Percentiles rank a stretch among this genome's conserved stretches.
Conservation (phyloP, 805 yeast genomes). For the Hyphopichia homilentoma region DNA sequence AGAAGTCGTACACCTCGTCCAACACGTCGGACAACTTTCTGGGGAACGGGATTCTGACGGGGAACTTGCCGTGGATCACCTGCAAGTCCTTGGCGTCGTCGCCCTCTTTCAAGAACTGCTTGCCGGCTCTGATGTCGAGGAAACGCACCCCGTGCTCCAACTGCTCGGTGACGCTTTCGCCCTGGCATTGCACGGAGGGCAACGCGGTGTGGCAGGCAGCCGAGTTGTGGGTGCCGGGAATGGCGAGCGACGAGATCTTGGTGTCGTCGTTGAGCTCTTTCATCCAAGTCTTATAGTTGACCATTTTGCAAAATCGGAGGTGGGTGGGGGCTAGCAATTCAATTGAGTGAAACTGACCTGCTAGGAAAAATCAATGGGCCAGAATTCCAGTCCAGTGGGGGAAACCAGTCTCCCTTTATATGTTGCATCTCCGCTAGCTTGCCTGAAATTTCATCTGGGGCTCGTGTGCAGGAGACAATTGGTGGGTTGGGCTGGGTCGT, state of each 20-base stretch:
- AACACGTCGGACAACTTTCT: slow-evolving; percentile 49
- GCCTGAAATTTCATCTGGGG: too few relatives aligned
- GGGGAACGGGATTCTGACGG: slow-evolving; percentile 60
- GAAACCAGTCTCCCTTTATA: too few relatives aligned
- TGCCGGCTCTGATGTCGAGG: slow-evolving; percentile 63
- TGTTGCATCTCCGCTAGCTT: too few relatives aligned
- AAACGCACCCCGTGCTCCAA: slow-evolving; percentile 73
- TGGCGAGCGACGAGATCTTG: slow-evolving; percentile 48
- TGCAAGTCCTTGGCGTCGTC: slow-evolving; percentile 53
- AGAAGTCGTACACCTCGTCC: slow-evolving; percentile 56
- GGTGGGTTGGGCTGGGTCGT: too few relatives aligned
- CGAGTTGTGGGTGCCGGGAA: slow-evolving; percentile 86
- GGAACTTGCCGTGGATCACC: slow-evolving; percentile 74
- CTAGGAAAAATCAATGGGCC: too few relatives aligned
- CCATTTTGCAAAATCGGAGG: slow-evolving; percentile 34
- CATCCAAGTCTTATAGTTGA: slow-evolving; percentile 51
- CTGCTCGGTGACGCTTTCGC: slow-evolving; percentile 54
- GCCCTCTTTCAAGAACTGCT: slow-evolving; percentile 49
- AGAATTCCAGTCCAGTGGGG: too few relatives aligned
- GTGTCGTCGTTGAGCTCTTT: slow-evolving; percentile 48
- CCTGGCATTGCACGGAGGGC: slow-evolving; percentile 79
- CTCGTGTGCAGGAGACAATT: too few relatives aligned
- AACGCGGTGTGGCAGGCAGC: slow-evolving; percentile 69
- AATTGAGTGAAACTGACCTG: too few relatives aligned
- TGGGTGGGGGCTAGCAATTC: neutral